Evolutionary conservation across 2,329 filamentous ascomycete species (phyloP).

Genomic region (Colletotrichum ledebouriae): DNA sequence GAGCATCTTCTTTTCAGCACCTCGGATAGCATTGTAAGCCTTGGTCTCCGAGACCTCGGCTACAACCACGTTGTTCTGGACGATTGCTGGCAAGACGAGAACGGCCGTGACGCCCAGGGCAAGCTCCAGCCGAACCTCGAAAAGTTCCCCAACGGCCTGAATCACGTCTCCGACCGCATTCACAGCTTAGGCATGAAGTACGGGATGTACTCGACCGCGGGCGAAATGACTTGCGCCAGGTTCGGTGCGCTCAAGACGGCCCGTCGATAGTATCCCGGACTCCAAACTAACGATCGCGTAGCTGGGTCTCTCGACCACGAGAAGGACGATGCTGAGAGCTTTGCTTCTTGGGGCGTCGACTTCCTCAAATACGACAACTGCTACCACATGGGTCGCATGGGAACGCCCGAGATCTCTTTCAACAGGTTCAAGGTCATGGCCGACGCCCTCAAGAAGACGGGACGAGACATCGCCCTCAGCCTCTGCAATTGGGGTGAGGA

Average conservation of each 20-base stretch:
- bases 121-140: slow-evolving; percentile 49
- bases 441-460: slow-evolving; percentile 51
- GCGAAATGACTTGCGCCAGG: slow-evolving; percentile 63
- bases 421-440: slow-evolving; percentile 51
- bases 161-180: slow-evolving; percentile 51
- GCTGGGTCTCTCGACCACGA: slow-evolving; percentile 66
- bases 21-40: slow-evolving; percentile 45
- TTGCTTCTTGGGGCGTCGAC: slow-evolving; percentile 66
- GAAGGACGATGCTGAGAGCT: slow-evolving; percentile 64
- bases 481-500: slow-evolving; percentile 54
- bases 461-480: slow-evolving; percentile 50
- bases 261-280: not conserved
- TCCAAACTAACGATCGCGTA: not conserved
- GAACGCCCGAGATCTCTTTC: slow-evolving; percentile 47
- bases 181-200: slow-evolving; percentile 54
- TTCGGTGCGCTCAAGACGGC: slow-evolving; percentile 45
- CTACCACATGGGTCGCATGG: slow-evolving; percentile 48
- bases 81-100: slow-evolving; percentile 53
- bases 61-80: slow-evolving; percentile 51
- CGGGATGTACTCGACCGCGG: slow-evolving; percentile 58
- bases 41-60: slow-evolving; percentile 48
- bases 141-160: slow-evolving; percentile 55
- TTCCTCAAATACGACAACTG: slow-evolving; percentile 69
- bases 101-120: slow-evolving; percentile 45
- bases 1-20: slow-evolving; percentile 43